Base-by-base conservation (phyloP, 2,329 filamentous ascomycete genomes). In the Parastagonospora nodorum region DNA sequence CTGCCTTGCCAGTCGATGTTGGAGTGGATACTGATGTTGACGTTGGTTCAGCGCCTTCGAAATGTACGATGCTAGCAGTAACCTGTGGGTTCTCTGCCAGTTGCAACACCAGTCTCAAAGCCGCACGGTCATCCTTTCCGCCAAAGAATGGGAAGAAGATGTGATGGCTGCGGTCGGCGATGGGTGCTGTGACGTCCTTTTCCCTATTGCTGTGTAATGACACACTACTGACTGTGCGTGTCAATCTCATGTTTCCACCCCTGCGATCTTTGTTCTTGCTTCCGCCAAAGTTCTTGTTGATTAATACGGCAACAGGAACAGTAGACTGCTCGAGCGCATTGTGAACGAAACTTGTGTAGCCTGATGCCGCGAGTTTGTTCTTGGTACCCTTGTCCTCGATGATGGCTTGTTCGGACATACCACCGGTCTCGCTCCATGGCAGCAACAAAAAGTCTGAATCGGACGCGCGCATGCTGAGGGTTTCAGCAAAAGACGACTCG, bases 91-190 rank as follows among this genome's bases (percentile, higher is more conserved):
- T 94, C 69, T 88, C 86, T 1, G 88, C 90, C 1, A 99, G 81
- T 66, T 97, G 93, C 2, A 97, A 80, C 2, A 93, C 88, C 19
- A 97, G 84, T 1, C 87, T 81, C 0, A 97, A 80, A 0, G 92
- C 92, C 4, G 88, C 84, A 7, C 85, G 83, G 66, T 97, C 93
- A 66, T 99, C 94, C 1, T 80, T 77, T 8, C 90, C 90, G 14
- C 93, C 92, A 51, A 96, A 87, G 74, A 91, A 97, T 0, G 92
- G 88, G 46, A 96, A 80, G 69, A 96, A 92, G 58, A 97, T 82
- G 68, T 93, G 91, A 68, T 96, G 91, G 31, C 84, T 86, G 53
- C 86, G 87, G 63, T 90, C 84, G 5, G 80, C 78, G 5, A 86
- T 80, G 0, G 88, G 84, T 1, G 67, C 67, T 43, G 82, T 77